phyloP scores from a whole-genome alignment of 345 rosid species.

The Linum tenue region DNA sequence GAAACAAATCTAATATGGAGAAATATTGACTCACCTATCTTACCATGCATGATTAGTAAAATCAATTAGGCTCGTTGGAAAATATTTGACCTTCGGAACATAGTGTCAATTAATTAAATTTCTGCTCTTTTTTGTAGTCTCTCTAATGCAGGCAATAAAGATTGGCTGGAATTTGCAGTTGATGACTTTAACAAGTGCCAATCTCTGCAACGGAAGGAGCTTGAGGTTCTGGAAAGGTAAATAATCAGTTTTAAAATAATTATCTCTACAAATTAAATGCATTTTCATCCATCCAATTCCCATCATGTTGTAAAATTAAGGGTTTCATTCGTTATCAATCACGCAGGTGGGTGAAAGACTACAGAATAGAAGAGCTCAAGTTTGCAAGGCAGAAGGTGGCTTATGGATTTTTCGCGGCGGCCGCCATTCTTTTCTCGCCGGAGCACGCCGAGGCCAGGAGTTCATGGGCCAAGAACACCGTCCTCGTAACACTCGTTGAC shows the following conservation, averaged over 20 bases:
- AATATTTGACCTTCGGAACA: neutral
- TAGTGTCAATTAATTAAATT: too few relatives aligned
- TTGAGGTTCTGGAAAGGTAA: constrained; percentile 10
- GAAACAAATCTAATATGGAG: too few relatives aligned
- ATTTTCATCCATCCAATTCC: too few relatives aligned
- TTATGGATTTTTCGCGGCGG: constrained; percentile 12
- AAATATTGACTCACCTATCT: too few relatives aligned
- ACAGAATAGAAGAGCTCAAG: constrained; percentile 7
- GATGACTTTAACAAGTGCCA: constrained; percentile 14
- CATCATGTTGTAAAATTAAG: neutral
- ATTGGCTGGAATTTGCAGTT: constrained; percentile 7
- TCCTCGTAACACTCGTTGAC: constrained; percentile 10
- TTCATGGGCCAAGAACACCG: constrained; percentile 13
- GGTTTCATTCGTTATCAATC: neutral
- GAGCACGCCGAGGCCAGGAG: constrained; percentile 9
- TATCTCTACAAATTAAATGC: neutral
- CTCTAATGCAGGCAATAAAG: neutral
- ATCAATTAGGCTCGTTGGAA: too few relatives aligned
- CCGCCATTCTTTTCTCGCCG: constrained; percentile 2
- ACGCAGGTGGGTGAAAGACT: constrained; percentile 17
- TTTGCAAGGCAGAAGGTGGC: constrained; percentile 16
- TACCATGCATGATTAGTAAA: too few relatives aligned
- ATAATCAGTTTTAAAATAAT: too few relatives aligned
- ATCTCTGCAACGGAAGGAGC: constrained; percentile 10
- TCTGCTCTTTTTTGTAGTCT: neutral